These are phyloP conservation scores for Trichoderma atroviride DNA, from an alignment of 2,329 filamentous ascomycete species.

Conservation along the genomic window DNA sequence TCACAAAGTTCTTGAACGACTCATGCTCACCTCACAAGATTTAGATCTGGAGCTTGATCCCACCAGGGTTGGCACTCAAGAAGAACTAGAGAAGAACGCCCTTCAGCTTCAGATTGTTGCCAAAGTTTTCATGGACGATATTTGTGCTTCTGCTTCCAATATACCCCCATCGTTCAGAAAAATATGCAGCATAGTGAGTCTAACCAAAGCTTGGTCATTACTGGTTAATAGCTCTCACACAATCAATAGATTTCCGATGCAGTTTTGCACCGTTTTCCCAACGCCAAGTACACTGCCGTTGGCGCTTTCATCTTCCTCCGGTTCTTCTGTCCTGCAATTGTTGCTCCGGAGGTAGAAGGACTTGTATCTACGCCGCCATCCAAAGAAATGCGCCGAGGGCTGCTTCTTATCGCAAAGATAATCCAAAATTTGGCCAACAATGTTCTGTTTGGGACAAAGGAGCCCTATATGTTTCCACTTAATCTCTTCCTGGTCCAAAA, in stretches of 20 bases:
- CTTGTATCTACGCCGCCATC: slow-evolving; percentile 63
- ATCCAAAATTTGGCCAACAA: slow-evolving; percentile 74
- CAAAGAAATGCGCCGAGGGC: slow-evolving; percentile 69
- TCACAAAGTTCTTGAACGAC: slow-evolving; percentile 66
- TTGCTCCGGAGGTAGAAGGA: slow-evolving; percentile 68
- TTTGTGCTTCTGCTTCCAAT: slow-evolving; percentile 62
- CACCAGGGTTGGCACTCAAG: slow-evolving; percentile 58
- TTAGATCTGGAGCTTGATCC: slow-evolving; percentile 70
- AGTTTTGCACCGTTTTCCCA: slow-evolving; percentile 66
- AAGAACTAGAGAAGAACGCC: slow-evolving; percentile 68
- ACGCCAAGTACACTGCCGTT: slow-evolving; percentile 72
- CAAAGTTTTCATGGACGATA: slow-evolving; percentile 72
- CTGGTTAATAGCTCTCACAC: neutral
- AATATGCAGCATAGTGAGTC: slow-evolving; percentile 66
- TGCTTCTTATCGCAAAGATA: slow-evolving; percentile 71
- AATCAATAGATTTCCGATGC: slow-evolving; percentile 58
- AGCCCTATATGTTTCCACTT: slow-evolving; percentile 71
- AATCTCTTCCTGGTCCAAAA: slow-evolving; percentile 70
- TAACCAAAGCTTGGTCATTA: neutral
- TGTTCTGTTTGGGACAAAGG: slow-evolving; percentile 70
- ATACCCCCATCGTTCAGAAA: slow-evolving; percentile 67
- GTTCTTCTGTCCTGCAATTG: slow-evolving; percentile 73
- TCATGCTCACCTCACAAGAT: slow-evolving; percentile 68
- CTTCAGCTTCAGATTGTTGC: slow-evolving; percentile 67
- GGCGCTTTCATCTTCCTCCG: slow-evolving; percentile 72